Conservation (phyloP, 345 rosid species). For the Kernera saxatilis region DNA sequence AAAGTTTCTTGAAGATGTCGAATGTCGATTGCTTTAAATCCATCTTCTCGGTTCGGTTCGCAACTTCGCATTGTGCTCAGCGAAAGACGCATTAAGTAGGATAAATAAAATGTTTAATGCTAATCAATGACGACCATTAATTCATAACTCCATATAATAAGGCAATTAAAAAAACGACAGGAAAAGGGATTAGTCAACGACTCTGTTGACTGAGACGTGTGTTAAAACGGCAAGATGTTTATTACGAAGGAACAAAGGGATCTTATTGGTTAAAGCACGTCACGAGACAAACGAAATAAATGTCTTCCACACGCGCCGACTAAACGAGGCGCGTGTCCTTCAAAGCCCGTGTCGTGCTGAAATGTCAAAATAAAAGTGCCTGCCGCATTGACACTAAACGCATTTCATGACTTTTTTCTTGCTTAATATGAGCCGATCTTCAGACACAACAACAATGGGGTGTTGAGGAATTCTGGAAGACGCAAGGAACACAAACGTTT, state of each 20-base stretch:
- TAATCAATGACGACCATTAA: background rate
- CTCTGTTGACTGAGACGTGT: slow-evolving; percentile 12
- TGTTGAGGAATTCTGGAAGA: background rate
- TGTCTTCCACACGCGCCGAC: slow-evolving; percentile 16
- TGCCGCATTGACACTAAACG: slow-evolving; percentile 14
- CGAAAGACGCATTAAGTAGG: too few species aligned
- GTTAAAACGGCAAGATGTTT: slow-evolving; percentile 10
- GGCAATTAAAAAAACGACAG: too few species aligned
- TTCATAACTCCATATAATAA: background rate
- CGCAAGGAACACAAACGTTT: slow-evolving; percentile 3
- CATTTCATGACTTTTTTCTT: slow-evolving; percentile 9
- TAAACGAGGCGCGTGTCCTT: slow-evolving; percentile 7
- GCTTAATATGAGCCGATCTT: background rate
- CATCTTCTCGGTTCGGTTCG: too few species aligned
- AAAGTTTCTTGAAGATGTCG: too few species aligned
- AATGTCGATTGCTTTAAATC: too few species aligned
- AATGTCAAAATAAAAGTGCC: slow-evolving; percentile 12
- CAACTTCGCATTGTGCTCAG: too few species aligned
- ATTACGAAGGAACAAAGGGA: background rate
- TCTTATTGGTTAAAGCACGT: slow-evolving; percentile 42
- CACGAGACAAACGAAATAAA: slow-evolving; percentile 21
- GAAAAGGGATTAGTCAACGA: background rate
- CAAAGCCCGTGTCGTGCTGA: slow-evolving; percentile 11
- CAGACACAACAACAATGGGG: slow-evolving; percentile 16
- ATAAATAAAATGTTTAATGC: too few species aligned